Conservation (phyloP, 768 basidiomycete genomes). For the Dendrothele bispora region DNA sequence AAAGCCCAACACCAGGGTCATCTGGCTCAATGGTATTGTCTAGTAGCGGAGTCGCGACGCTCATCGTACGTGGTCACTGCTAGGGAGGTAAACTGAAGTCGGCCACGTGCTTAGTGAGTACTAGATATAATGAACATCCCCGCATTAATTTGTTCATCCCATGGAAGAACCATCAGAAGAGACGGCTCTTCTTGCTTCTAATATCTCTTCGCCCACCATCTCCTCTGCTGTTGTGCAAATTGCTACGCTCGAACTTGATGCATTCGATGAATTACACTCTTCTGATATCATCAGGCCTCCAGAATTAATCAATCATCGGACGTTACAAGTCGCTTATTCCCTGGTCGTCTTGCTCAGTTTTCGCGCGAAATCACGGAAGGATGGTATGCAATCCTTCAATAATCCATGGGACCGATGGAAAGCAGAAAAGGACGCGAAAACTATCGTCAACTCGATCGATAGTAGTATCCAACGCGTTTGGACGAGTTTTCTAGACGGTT, state of each 20-base stretch:
- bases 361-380: slow-evolving; percentile 21
- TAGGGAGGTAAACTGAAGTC: slow-evolving; percentile 1
- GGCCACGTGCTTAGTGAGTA: slow-evolving; percentile 2
- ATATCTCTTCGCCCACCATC: slow-evolving; percentile 12
- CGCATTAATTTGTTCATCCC: slow-evolving; percentile 3
- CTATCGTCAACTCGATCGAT: slow-evolving; percentile 32
- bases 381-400: slow-evolving; percentile 6
- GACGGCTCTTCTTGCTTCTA: slow-evolving; percentile 19
- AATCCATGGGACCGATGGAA: slow-evolving; percentile 48
- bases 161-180: slow-evolving; percentile 13
- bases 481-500: slow-evolving; percentile 40
- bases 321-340: slow-evolving; percentile 23
- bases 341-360: slow-evolving; percentile 28
- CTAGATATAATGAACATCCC: too few relatives aligned
- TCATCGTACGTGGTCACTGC: slow-evolving; percentile 39
- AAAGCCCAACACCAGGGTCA: slow-evolving; percentile 45
- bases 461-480: slow-evolving; percentile 34
- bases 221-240: not conserved
- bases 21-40: slow-evolving; percentile 88
- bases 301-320: not conserved
- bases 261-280: not conserved
- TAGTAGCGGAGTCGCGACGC: slow-evolving; percentile 62
- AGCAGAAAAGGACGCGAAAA: slow-evolving; percentile 20
- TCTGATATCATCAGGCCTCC: not conserved
- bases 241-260: not conserved